phyloP scores from a whole-genome alignment of 2,329 filamentous ascomycete species.

The Arthrobotrys pseudoclavata region DNA sequence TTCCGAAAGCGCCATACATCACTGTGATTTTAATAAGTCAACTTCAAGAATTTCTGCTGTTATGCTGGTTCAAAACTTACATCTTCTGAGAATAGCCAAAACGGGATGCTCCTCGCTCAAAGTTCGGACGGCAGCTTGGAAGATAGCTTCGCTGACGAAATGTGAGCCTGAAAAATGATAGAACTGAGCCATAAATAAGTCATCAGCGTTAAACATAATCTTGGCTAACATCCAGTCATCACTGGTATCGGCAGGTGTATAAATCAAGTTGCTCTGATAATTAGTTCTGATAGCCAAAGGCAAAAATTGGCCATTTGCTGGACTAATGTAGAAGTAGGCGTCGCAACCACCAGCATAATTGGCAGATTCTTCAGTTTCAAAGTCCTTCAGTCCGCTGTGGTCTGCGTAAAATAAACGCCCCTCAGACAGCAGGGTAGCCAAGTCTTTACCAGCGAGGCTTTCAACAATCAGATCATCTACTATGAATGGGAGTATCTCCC shows the following conservation, averaged over 20 bases:
- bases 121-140: conserved; percentile 69
- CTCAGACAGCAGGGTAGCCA: conserved; percentile 64
- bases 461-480: conserved; percentile 64
- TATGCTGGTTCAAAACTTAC: conserved; percentile 61
- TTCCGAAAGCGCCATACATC: conserved; percentile 64
- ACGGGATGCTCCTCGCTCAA: conserved; percentile 69
- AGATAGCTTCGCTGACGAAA: conserved; percentile 67
- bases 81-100: conserved; percentile 66
- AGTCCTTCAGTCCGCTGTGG: conserved; percentile 66
- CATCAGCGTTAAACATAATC: conserved; percentile 65
- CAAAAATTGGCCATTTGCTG: conserved; percentile 67
- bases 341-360: conserved; percentile 68
- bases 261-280: conserved; percentile 66
- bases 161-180: conserved; percentile 69
- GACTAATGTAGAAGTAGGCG: conserved; percentile 68
- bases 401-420: conserved; percentile 69
- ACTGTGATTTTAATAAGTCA: conserved; percentile 61
- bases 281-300: conserved; percentile 70
- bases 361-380: conserved; percentile 57
- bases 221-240: conserved; percentile 71
- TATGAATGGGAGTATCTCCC: conserved; percentile 66
- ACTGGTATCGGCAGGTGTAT: conserved; percentile 68
- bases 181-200: conserved; percentile 68
- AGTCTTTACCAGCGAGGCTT: conserved; percentile 65
- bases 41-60: not conserved